These are phyloP conservation scores for Thelonectria rubi DNA, from an alignment of 2,329 filamentous ascomycete species.

Conservation along the genomic window DNA sequence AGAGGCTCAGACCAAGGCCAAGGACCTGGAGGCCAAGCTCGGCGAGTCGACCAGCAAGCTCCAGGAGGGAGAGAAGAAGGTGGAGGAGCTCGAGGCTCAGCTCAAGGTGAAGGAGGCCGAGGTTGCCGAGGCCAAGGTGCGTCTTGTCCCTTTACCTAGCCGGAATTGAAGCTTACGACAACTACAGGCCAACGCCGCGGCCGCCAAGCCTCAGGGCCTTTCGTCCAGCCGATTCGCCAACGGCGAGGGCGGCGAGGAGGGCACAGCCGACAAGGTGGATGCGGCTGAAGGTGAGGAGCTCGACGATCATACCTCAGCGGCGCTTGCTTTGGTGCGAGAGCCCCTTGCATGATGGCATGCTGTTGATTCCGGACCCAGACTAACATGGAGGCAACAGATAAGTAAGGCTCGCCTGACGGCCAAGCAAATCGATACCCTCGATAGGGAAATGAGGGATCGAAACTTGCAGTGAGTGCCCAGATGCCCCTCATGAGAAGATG, in stretches of 20 bases:
- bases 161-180: constrained; percentile 14
- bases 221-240: constrained; percentile 64
- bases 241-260: constrained; percentile 48
- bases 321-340: constrained; percentile 72
- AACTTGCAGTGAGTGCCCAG: constrained; percentile 57
- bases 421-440: constrained; percentile 62
- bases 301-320: constrained; percentile 70
- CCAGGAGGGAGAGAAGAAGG: constrained; percentile 58
- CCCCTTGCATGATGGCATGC: constrained; percentile 54
- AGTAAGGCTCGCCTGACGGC: constrained; percentile 56
- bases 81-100: constrained; percentile 62
- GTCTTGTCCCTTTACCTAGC: constrained; percentile 4
- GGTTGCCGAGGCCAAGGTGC: constrained; percentile 68
- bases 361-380: constrained; percentile 17
- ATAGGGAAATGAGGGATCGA: constrained; percentile 65
- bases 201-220: constrained; percentile 59
- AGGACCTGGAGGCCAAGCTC: constrained; percentile 60
- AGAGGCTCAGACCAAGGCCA: constrained; percentile 64
- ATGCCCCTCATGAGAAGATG: background rate
- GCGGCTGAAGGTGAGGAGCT: constrained; percentile 67
- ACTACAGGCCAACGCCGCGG: constrained; percentile 55
- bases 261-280: constrained; percentile 48
- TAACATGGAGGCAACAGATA: constrained; percentile 47
- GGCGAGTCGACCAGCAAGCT: constrained; percentile 55
- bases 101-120: constrained; percentile 72